These are phyloP conservation scores for Malassezia obtusa DNA, from an alignment of 1,284 basidiomycete species.

Conservation along the genomic window DNA sequence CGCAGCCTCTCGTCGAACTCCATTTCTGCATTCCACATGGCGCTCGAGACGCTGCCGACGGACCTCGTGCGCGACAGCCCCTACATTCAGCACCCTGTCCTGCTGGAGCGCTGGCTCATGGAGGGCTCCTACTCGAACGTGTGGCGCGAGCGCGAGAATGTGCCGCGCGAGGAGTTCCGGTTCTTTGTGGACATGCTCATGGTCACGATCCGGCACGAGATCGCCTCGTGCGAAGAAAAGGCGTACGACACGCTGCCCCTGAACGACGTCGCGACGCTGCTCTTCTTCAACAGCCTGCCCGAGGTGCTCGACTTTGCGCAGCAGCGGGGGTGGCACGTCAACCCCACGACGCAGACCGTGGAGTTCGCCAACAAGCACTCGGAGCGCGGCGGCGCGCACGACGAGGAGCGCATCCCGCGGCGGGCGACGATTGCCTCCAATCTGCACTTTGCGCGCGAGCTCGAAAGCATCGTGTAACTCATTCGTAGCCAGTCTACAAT, in stretches of 20 bases:
- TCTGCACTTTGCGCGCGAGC: conserved; percentile 43
- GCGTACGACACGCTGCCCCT: conserved; percentile 78
- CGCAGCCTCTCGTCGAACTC: conserved; percentile 88
- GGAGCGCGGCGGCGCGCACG: background rate
- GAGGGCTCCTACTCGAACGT: conserved; percentile 97
- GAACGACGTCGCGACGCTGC: conserved; percentile 72
- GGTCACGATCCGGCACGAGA: conserved; percentile 90
- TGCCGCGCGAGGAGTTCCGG: conserved; percentile 63
- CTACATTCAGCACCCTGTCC: conserved; percentile 44
- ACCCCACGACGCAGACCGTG: conserved; percentile 46
- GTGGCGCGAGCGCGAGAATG: conserved; percentile 83
- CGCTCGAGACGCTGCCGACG: conserved; percentile 72
- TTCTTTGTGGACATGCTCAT: conserved; percentile 82
- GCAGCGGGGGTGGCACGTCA: conserved; percentile 51
- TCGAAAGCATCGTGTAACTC: conserved; percentile 43
- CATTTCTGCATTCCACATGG: conserved; percentile 96
- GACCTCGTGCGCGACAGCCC: conserved; percentile 26
- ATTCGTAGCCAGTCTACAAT: background rate
- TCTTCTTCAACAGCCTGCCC: conserved; percentile 72
- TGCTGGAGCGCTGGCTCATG: conserved; percentile 86
- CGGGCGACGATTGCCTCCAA: conserved; percentile 42
- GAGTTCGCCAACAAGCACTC: conserved; percentile 31
- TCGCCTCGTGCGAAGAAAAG: conserved; percentile 80
- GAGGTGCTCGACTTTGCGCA: conserved; percentile 70
- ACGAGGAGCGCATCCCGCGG: conserved; percentile 29